Evolutionary conservation across 2,329 filamentous ascomycete species (phyloP).

Genomic region (Coccinonectria pachysandricola): DNA sequence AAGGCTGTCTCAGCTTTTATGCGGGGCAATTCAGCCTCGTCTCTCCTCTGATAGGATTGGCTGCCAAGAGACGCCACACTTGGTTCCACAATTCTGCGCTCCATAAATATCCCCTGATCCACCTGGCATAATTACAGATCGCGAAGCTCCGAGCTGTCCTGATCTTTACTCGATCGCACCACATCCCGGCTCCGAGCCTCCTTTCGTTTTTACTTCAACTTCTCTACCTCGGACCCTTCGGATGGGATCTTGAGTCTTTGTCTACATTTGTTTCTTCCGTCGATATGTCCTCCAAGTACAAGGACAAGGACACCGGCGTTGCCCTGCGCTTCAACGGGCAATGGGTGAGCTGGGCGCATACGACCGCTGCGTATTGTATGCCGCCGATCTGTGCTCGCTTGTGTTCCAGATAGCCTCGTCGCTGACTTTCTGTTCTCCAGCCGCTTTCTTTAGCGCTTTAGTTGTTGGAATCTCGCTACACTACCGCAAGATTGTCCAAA

Average conservation of each 20-base stretch:
- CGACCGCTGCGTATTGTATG: slow-evolving; percentile 68
- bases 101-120: slow-evolving; percentile 8
- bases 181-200: too few species aligned
- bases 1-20: slow-evolving; percentile 7
- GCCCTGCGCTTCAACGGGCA: slow-evolving; percentile 64
- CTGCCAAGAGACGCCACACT: slow-evolving; percentile 7
- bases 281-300: slow-evolving; percentile 39
- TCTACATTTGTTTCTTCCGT: slow-evolving; percentile 11
- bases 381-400: slow-evolving; percentile 9
- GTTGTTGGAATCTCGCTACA: slow-evolving; percentile 73
- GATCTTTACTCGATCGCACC: too few species aligned
- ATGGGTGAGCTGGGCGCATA: slow-evolving; percentile 88
- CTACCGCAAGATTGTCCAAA: slow-evolving; percentile 95
- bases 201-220: slow-evolving; percentile 8
- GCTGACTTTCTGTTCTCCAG: slow-evolving; percentile 31
- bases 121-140: slow-evolving; percentile 14
- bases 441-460: slow-evolving; percentile 78
- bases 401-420: slow-evolving; percentile 1
- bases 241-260: slow-evolving; percentile 19
- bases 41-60: too few species aligned
- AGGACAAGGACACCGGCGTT: slow-evolving; percentile 54
- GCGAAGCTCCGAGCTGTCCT: slow-evolving; percentile 20
- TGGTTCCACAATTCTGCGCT: slow-evolving; percentile 13
- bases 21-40: slow-evolving; percentile 9
- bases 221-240: slow-evolving; percentile 19